Percentiles rank a stretch among this genome's conserved stretches.
Conservation (phyloP, 164 flowering plant species). For the Stephania cephalantha region DNA sequence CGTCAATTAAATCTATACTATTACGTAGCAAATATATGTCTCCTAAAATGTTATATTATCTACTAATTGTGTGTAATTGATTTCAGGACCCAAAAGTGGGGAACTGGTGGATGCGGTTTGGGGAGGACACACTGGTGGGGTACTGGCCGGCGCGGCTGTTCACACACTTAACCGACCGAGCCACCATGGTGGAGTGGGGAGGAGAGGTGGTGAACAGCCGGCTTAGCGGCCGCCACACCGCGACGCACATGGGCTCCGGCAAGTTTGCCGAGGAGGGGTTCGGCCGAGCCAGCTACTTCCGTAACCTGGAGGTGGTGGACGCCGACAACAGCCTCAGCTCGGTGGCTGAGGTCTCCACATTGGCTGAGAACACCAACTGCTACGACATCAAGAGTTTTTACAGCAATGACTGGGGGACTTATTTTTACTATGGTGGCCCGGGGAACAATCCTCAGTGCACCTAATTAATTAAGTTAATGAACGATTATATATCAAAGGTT, state of each 20-base stretch:
- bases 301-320: conserved; percentile 87
- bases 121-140: conserved; percentile 55
- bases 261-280: conserved; percentile 79
- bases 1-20: too few relatives aligned
- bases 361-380: conserved; percentile 89
- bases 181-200: conserved; percentile 83
- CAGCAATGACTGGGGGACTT: conserved; percentile 73
- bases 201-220: conserved; percentile 71
- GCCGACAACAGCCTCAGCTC: conserved; percentile 79
- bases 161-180: conserved; percentile 60
- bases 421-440: conserved; percentile 98
- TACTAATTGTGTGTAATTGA: not conserved
- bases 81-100: conserved; percentile 70
- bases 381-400: conserved; percentile 72
- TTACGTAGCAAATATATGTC: too few relatives aligned
- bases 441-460: conserved; percentile 68
- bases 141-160: conserved; percentile 78
- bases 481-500: too few relatives aligned
- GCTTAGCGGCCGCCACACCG: conserved; percentile 50
- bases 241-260: conserved; percentile 82
- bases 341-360: conserved; percentile 44
- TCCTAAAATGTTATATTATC: too few relatives aligned
- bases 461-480: conserved; percentile 12
- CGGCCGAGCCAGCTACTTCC: conserved; percentile 71
- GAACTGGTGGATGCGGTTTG: conserved; percentile 77